A percentile compares a stretch with the other conserved stretches of the same genome.
Conservation (phyloP, 768 basidiomycete species). For the Lactarius hengduanensis region DNA sequence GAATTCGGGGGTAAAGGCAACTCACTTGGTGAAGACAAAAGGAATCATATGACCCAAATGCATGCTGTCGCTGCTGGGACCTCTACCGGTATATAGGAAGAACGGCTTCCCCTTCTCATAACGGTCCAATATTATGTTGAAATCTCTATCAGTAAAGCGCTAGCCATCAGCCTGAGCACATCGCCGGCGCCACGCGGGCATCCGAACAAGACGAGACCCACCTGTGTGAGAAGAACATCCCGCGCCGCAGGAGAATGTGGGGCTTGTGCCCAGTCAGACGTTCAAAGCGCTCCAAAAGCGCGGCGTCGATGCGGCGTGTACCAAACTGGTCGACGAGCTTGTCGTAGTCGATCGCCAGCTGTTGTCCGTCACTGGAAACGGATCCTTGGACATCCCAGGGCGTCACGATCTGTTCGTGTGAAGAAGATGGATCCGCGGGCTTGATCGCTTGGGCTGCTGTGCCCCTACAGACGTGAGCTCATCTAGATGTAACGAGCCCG, state of each 20-base stretch:
- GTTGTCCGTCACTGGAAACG: constrained; percentile 82
- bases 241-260: constrained; percentile 83
- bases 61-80: constrained; percentile 95
- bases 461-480: constrained; percentile 7
- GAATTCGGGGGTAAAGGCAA: constrained; percentile 14
- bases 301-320: constrained; percentile 74
- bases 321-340: constrained; percentile 95
- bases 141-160: constrained; percentile 55
- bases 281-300: constrained; percentile 86
- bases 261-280: constrained; percentile 84
- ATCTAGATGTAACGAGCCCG: too few species aligned
- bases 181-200: neutral
- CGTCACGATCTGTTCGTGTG: constrained; percentile 78
- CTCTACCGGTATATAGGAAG: constrained; percentile 96
- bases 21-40: constrained; percentile 94
- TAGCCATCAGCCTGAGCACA: neutral
- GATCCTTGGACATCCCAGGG: constrained; percentile 98
- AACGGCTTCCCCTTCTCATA: constrained; percentile 98
- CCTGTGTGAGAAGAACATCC: constrained; percentile 99
- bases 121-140: constrained; percentile 90
- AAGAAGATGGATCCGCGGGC: constrained; percentile 34
- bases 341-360: constrained; percentile 94
- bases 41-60: constrained; percentile 98
- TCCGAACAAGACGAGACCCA: constrained; percentile 36
- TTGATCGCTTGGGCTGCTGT: constrained; percentile 33